Evolutionary conservation across 805 yeast species (phyloP), one percentile per base, ranked within the genome.

Genomic region (Metschnikowia lochheadii): DNA sequence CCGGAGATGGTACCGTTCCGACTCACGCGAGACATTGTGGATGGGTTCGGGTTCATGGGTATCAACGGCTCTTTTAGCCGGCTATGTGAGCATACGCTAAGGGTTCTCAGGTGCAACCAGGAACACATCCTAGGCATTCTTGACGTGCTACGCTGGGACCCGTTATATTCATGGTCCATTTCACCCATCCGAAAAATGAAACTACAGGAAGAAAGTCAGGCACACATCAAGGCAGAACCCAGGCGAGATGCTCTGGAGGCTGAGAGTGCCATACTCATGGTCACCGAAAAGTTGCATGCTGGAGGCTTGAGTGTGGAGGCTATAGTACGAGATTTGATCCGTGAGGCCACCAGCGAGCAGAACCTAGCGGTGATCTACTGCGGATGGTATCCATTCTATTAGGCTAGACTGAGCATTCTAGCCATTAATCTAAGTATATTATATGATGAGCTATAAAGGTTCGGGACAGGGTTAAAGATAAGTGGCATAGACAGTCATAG

Each of bases 1-100:
- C 99, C 99, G 0, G 99, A 94, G 61, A 77, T 87, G 0, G 96
- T 95, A 5, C 99, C 99, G 4, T 95, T 94, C 63, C 70, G 99
- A 54, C 70, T 95, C 34, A 89, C 98, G 0, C 73, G 96, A 51
- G 97, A 95, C 64, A 76, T 94, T 48, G 84, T 90, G 4, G 98
- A 94, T 70, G 99, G 95, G 0, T 80, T 95, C 73, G 99, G 99
- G 0, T 75, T 87, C 5, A 79, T 87, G n/a, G 96, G 96, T 0
- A 81, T 81, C 0, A 81, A 83, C 48, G 99, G 99, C 0, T 70
- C 84, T 1, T 94, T 89, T 62, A 75, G 80, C 46, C 76, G 79
- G 53, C 80, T 85, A 36, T 84, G 95, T 57, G 96, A 88, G 60
- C 80, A 81, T 51, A 87, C 88, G 0, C 79, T 87, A 51, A 66